Base-by-base conservation (phyloP, 495 filamentous ascomycete species). In the Immersiella caudata region DNA sequence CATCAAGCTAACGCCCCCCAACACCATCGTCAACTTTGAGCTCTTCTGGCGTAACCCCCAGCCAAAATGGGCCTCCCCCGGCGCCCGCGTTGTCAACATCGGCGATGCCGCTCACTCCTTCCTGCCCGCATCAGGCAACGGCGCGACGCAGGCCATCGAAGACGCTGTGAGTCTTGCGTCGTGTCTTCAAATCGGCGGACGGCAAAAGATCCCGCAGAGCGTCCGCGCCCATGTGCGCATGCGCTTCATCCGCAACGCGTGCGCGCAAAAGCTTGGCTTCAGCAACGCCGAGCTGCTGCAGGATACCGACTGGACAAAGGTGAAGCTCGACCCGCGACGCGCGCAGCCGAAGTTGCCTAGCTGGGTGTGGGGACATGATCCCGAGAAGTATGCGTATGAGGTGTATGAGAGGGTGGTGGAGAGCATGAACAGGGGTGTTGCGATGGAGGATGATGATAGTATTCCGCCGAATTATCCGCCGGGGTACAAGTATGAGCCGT, bases 31-130 rank as follows among this genome's bases (percentile, higher is more conserved):
- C 49, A 86, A 92, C 70, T 91, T 85, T 79, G 88, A 89, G 68
- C 81, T 92, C 8, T 83, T 91, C 20, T 89, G 86, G 79, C 82
- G 89, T 51, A 82, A 91, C 69, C 88, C 87, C 11, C 81, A 87
- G 22, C 85, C 87, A 4, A 83, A 79, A 5, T 92, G 89, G 89
- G 78, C 85, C 0, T 88, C 85, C n/a, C 78, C 81, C 12, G 80
- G 81, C 5, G 86, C 80, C n/a, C 84, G 83, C 11, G 86, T 90
- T 3, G 81, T 86, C 40, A 80, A 88, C 52, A 78, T 91, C 54
- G 90, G 89, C 22, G 90, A 91, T 66, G 82, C 86, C 0, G 89
- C 90, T 14, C 90, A 92, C 76, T 86, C 89, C 18, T 90, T 90
- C 74, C 78, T 91, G 11, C 89, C 89, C 0, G 87, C 88, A 0